Evolutionary conservation across 225 moss, liverwort and hornwort genomes (phyloP), one percentile per base, ranked within the genome.

Genomic region (Climacium dendroides): DNA sequence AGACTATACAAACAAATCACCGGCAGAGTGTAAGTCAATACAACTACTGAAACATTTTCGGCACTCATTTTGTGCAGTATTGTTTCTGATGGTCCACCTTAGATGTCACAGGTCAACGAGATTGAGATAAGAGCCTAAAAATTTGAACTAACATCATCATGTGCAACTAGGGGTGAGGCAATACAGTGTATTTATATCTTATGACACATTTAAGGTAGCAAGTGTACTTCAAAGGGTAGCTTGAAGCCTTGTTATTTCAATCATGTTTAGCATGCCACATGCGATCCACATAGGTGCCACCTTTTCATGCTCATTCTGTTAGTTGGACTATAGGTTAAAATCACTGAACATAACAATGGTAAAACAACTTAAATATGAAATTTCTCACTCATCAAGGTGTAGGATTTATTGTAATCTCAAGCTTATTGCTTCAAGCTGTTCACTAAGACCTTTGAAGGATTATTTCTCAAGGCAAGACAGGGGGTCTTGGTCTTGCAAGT

Each of bases 1-100:
- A 88, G 87, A 94, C 69, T 89, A 95, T 86, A 93, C 94, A 43
- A 93, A 87, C 58, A 94, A 89, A 85, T 93, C 96, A 87, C 63
- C 93, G 29, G 54, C 78, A 54, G 91, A 91, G 53, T 89, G 94
- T 94, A 89, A 89, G 91, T 87, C 69, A 37, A 59, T 58, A 26
- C 26, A 77, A 45, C 32, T 43, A 50, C n/a, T 80, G 54, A 35
- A 79, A 43, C 25, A 32, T 73, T 81, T 67, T 48, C 28, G 28
- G 15, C 75, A 67, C 64, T 52, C 20, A 20, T 69, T 62, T 80
- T 69, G 23, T 76, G 55, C 35, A 35, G 16, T 39, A 16, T 61
- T 67, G 66, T 85, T 73, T 26, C 45, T 34, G 30, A 11, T 35
- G 37, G 5, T n/a, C 15, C 39, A 62, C 30, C 53, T 52, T 24